phyloP scores from a whole-genome alignment of 345 rosid species.

The Populus euphratica region DNA sequence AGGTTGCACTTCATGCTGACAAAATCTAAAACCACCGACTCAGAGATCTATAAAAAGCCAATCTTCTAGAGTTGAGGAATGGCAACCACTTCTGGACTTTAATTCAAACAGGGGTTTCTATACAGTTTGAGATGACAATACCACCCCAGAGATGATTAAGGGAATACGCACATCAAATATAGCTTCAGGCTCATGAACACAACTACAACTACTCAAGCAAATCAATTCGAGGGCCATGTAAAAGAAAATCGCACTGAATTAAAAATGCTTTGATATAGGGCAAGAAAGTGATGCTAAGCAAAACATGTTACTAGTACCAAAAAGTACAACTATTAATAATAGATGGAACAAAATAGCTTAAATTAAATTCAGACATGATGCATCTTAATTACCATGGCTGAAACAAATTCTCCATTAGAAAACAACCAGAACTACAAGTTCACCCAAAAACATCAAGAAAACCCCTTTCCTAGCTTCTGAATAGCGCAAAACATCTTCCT shows the following conservation, averaged over 20 bases:
- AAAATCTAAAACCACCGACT: background rate
- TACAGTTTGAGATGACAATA: background rate
- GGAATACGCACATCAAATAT: background rate
- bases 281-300: conserved; percentile 11
- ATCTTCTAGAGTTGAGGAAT: background rate
- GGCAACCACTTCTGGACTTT: background rate
- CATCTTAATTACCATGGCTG: conserved; percentile 50
- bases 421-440: conserved; percentile 12
- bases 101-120: background rate
- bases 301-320: conserved; percentile 30
- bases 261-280: conserved; percentile 24
- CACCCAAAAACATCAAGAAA: conserved; percentile 41
- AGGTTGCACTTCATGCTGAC: background rate
- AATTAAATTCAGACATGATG: conserved; percentile 42
- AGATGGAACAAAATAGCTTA: conserved; percentile 17
- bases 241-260: conserved; percentile 24
- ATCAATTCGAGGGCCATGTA: conserved; percentile 3
- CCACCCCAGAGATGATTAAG: background rate
- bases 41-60: background rate
- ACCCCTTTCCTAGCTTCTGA: conserved; percentile 75
- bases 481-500: conserved; percentile 78
- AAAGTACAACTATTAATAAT: conserved; percentile 15
- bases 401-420: conserved; percentile 20
- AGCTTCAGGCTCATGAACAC: background rate
- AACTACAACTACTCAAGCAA: background rate